Evolutionary conservation across 2,329 filamentous ascomycete genomes (phyloP).

Genomic region (Diaporthe sp.): DNA sequence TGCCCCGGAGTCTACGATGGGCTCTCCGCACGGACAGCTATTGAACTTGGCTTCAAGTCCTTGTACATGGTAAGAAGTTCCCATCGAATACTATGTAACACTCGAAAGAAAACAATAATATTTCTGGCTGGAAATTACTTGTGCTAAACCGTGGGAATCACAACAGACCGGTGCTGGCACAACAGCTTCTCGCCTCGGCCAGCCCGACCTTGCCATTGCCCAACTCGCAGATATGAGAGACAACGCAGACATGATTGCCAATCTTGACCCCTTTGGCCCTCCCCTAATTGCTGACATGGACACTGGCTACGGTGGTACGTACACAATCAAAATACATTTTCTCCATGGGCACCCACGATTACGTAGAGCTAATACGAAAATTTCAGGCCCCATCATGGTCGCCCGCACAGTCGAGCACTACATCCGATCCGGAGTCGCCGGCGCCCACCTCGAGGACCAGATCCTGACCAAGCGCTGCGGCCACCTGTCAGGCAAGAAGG

Average conservation of each 20-base stretch:
- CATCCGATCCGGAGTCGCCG: conserved; percentile 63
- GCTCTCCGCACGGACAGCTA: conserved; percentile 69
- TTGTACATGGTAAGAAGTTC: conserved; percentile 74
- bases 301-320: conserved; percentile 65
- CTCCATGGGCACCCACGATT: too few relatives aligned
- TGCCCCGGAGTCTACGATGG: conserved; percentile 75
- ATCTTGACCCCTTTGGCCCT: conserved; percentile 57
- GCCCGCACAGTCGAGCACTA: conserved; percentile 61
- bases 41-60: conserved; percentile 67
- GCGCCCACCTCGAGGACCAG: conserved; percentile 52
- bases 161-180: conserved; percentile 72
- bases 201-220: conserved; percentile 71
- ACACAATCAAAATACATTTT: neutral
- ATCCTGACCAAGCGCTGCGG: conserved; percentile 54
- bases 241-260: conserved; percentile 66
- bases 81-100: too few relatives aligned
- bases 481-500: conserved; percentile 52
- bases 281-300: conserved; percentile 67
- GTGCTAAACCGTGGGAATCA: neutral
- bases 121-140: neutral
- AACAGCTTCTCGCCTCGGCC: conserved; percentile 70
- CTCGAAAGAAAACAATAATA: too few relatives aligned
- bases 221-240: conserved; percentile 64
- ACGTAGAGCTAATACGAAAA: neutral
- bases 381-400: conserved; percentile 52